These are phyloP conservation scores for Lasiodiplodia sp. DNA, from an alignment of 2,329 filamentous ascomycete species.

Conservation along the genomic window DNA sequence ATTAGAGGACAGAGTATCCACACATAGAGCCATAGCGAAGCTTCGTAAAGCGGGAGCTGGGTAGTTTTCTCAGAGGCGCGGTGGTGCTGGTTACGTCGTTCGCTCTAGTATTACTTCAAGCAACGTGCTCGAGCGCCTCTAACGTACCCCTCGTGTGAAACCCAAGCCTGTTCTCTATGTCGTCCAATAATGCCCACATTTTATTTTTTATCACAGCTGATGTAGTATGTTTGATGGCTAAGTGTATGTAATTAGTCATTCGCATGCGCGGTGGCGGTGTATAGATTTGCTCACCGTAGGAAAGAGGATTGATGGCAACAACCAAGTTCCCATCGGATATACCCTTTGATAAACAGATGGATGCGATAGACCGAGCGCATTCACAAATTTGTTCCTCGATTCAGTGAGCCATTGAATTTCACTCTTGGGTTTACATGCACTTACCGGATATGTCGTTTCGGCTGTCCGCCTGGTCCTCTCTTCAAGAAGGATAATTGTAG, in stretches of 20 bases:
- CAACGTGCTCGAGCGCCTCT: neutral
- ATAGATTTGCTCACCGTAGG: neutral
- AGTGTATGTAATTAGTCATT: neutral
- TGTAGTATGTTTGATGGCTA: neutral
- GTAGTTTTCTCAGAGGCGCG: no score
- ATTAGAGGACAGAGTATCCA: no score
- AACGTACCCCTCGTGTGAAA: neutral
- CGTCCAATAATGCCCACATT: neutral
- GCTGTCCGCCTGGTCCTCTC: neutral
- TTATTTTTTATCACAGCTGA: neutral
- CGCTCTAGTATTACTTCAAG: neutral
- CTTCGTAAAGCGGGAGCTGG: no score
- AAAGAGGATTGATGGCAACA: neutral
- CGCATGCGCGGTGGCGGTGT: no score
- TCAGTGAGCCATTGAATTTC: neutral
- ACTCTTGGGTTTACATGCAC: neutral
- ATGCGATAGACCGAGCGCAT: neutral
- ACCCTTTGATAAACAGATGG: neutral
- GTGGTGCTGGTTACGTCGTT: no score
- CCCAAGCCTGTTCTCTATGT: neutral
- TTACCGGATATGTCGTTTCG: neutral
- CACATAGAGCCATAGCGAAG: no score
- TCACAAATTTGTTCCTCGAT: neutral
- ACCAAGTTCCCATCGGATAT: neutral
- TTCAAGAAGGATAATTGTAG: neutral